Evolutionary conservation across 2,329 filamentous ascomycete genomes (phyloP).

Genomic region (Ophiostoma montium): DNA sequence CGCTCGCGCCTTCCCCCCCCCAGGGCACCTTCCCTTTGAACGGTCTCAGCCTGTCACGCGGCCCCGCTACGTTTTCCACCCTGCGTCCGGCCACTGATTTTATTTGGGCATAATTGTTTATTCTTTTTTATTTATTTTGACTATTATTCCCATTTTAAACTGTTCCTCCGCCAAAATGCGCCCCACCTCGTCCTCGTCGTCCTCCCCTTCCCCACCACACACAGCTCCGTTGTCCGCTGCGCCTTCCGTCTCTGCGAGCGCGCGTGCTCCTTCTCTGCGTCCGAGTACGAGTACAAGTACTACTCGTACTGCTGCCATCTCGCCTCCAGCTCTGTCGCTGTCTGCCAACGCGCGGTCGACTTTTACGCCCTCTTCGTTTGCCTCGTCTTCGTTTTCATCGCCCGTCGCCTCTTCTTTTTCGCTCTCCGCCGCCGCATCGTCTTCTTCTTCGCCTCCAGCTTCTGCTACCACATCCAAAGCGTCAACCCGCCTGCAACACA

Average conservation of each 20-base stretch:
- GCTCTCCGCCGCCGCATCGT: slow-evolving; percentile 5
- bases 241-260: slow-evolving; percentile 3
- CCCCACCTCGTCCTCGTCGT: slow-evolving; percentile 8
- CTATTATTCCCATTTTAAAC: background rate
- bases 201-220: slow-evolving; percentile 8
- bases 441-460: background rate
- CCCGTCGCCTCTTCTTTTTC: background rate
- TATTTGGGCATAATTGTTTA: background rate
- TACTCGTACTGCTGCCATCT: background rate
- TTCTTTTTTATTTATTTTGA: background rate
- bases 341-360: background rate
- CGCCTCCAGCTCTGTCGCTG: background rate
- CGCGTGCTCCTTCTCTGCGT: background rate
- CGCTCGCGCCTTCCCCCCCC: too few relatives aligned
- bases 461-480: slow-evolving; percentile 3
- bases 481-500: slow-evolving; percentile 39
- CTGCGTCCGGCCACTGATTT: background rate
- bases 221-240: slow-evolving; percentile 2
- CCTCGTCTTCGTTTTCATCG: background rate
- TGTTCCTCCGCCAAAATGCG: slow-evolving; percentile 6
- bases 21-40: background rate
- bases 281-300: background rate
- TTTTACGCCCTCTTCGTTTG: background rate
- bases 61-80: background rate
- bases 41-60: background rate